Evolutionary conservation across 169 alveolate species (phyloP), one percentile per base, ranked within the genome.

Genomic region (Perkinsus chesapeaki): DNA sequence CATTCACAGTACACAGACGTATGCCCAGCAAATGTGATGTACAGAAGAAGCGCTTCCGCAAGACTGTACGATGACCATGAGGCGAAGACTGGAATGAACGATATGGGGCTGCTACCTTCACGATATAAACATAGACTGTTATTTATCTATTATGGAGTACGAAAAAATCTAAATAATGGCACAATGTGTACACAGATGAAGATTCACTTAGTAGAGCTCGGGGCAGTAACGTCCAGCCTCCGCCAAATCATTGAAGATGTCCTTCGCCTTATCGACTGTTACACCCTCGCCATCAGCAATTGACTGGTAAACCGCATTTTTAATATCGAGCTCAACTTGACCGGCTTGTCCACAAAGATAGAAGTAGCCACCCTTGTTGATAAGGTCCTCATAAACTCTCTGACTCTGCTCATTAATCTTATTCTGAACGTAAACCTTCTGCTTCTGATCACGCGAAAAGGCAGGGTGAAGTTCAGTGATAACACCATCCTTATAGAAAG

Each of bases 401-500:
- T 19, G 34, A 27, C 94, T 48, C 60, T 91, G 92, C 34, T 93
- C 95, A 19, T 38, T 39, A 93, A 94, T 94, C 73, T 94, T 39
- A 73, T 94, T 94, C 93, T 96, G 97, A 16, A 96, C 96, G 93
- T 96, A 96, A 39, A 96, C 73, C 94, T 96, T 96, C 94, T 96
- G 95, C 94, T 95, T 95, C 94, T 94, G 96, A 92, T 94, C 96
- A 39, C 97, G 94, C 38, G 96, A 94, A 93, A 96, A 96, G 3
- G 97, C 97, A 39, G 95, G 93, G 92, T 92, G 95, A 47, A 94
- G 94, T 47, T 95, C 94, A 31, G 95, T 91, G 91, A 96, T 93
- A 0, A 94, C 47, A 60, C 95, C 96, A 23, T 94, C 95, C 91
- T 93, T 90, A 73, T 92, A 94, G 93, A 39, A 95, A 73, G 95